Evolutionary conservation across 2,329 filamentous ascomycete species (phyloP), one percentile per base, ranked within the genome.

Genomic region (Epichloe festucae): DNA sequence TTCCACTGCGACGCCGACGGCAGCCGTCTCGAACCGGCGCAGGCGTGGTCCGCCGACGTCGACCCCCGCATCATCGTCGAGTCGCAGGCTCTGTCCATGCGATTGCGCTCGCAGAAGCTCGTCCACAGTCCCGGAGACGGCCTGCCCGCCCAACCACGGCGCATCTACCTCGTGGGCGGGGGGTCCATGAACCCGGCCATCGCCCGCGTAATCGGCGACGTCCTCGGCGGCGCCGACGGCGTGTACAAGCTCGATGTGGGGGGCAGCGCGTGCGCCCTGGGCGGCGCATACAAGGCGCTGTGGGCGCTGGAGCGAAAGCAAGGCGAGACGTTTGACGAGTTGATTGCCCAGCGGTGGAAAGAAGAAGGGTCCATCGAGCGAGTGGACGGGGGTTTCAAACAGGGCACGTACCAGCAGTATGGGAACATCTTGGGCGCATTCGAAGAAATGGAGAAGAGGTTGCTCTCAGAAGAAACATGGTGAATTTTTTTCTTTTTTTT

Each of bases 141-240:
- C 0, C 73, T 95, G 0, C 91, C 90, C 1, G 76, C 89, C 0
- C 91, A 97, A 66, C 90, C 91, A 3, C 81, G 89, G 49, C 78
- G 91, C 23, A 84, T 97, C 60, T 97, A 96, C 73, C 84, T 98
- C 43, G 93, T 97, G 8, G 93, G 93, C 49, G 93, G 93, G 52
- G 53, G 90, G 14, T 89, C 86, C 36, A 78, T 87, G 50, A 98
- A 97, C 74, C 82, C 84, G 4, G 89, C 91, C 47, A 96, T 97
- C 60, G 87, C 89, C 5, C 77, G 83, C 53, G 81, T 94, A 46
- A 79, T 90, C 4, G 91, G 89, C 27, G 84, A 95, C 61, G 89
- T 97, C 3, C 79, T 98, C 2, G 93, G 93, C 49, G 88, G 88
- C 36, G 78, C 77, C 2, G 93, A 97, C 56, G 93, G 93, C 23